These are phyloP conservation scores for Gossypium lobatum DNA, from an alignment of 441 rosid species.

Conservation along the genomic window DNA sequence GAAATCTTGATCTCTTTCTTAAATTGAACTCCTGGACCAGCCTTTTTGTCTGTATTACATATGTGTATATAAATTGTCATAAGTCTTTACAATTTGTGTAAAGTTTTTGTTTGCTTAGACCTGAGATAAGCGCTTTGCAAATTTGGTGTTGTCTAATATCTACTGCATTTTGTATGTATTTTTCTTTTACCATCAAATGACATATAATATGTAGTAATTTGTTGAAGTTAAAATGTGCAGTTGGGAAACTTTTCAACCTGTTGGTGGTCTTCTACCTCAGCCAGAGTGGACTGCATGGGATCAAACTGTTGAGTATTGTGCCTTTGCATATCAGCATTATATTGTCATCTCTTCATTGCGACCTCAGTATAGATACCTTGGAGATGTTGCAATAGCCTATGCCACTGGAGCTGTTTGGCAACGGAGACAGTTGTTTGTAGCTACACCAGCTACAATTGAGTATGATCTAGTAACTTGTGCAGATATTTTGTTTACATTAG, in stretches of 20 bases:
- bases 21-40: not conserved
- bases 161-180: not conserved
- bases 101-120: not conserved
- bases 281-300: constrained; percentile 99
- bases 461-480: constrained; percentile 34
- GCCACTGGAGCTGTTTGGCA: constrained; percentile 99
- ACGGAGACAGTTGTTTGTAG: constrained; percentile 93
- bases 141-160: not conserved
- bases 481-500: not conserved
- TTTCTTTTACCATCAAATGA: not conserved
- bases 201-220: constrained; percentile 3
- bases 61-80: not conserved
- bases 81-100: not conserved
- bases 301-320: constrained; percentile 97
- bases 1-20: not conserved
- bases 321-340: constrained; percentile 90
- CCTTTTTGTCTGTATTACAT: not conserved
- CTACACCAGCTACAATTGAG: constrained; percentile 97
- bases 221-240: constrained; percentile 44
- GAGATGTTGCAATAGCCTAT: constrained; percentile 90
- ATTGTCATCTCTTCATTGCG: constrained; percentile 91
- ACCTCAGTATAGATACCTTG: constrained; percentile 92
- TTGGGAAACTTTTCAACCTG: constrained; percentile 97
- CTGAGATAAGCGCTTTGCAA: not conserved
- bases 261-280: constrained; percentile 94